Evolutionary conservation across 2,329 filamentous ascomycete species (phyloP), one percentile per base, ranked within the genome.

Genomic region (Trichoderma endophyticum): DNA sequence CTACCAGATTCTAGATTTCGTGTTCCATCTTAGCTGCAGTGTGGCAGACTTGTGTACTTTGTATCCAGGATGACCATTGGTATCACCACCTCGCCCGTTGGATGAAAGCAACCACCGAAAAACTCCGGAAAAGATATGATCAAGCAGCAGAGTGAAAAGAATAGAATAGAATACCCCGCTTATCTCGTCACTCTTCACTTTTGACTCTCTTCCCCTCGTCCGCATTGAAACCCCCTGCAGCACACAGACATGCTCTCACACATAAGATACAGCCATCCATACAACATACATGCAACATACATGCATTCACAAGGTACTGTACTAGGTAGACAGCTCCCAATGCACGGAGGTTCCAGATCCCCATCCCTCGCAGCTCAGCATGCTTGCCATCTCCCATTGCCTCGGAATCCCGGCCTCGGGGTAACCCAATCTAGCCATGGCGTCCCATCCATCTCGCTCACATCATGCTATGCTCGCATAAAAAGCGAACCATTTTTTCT

Each of bases 381-480:
- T 67, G 48, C 43, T 43, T 26, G 30, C 64, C 63, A 57, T 26
- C 26, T 67, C 51, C 66, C 66, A 62, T 9, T 9, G 36, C 66
- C 39, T 70, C 66, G 66, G 66, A 51, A 60, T 34, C 66, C 66
- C 30, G 57, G 54, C 36, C 24, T 51, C 56, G 36, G 57, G 18
- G 34, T 61, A 70, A 32, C 66, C 56, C 18, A 15, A 61, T 51
- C 36, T n/a, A 60, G 66, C 57, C 57, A 43, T 62, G 57, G 66
- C 57, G 28, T 24, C 39, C 54, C 24, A 66, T 56, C 48, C 48
- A 26, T 39, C 54, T 28, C 24, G n/a, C 39, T 57, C 39, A 51
- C 36, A 70, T 70, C 66, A 70, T 70, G 66, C 66, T 70, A 70
- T 70, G 66, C 66, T 70, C 61, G 66, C 66, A 70, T 70, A 26